Conservation (phyloP, 257 asterid genomes). For the Fraxinus pennsylvanica region DNA sequence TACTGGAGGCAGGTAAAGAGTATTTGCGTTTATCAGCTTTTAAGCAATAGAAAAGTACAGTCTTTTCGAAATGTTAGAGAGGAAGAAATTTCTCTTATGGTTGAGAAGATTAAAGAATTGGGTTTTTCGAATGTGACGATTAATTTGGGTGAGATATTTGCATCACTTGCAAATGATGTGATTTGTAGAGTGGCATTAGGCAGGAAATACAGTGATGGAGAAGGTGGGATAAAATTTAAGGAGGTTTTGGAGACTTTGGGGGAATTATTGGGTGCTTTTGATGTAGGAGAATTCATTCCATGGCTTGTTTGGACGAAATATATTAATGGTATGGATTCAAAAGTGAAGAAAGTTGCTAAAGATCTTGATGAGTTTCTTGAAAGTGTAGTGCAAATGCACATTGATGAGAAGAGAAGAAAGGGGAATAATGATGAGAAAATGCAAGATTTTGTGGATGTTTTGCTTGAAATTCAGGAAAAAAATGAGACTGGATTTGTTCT, state of each 20-base stretch:
- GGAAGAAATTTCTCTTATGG: constrained; percentile 37
- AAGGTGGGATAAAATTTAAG: constrained; percentile 42
- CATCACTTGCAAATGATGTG: constrained; percentile 36
- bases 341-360: constrained; percentile 34
- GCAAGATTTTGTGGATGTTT: constrained; percentile 53
- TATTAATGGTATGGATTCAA: constrained; percentile 35
- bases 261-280: constrained; percentile 41
- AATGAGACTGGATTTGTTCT: constrained; percentile 35
- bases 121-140: constrained; percentile 20
- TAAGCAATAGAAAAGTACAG: constrained; percentile 43
- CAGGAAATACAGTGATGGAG: constrained; percentile 41
- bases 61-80: constrained; percentile 44
- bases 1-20: constrained; percentile 50
- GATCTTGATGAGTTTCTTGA: constrained; percentile 45
- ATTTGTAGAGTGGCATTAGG: constrained; percentile 53
- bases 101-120: constrained; percentile 27
- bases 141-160: constrained; percentile 42
- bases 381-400: constrained; percentile 43
- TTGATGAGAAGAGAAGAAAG: constrained; percentile 19
- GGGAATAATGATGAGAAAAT: background rate
- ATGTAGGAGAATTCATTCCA: constrained; percentile 46
- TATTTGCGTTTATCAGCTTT: constrained; percentile 41
- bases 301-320: constrained; percentile 46
- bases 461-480: constrained; percentile 49
- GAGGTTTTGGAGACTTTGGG: constrained; percentile 45